phyloP scores from a whole-genome alignment of 2,329 filamentous ascomycete species.

The Rhynchosporium graminicola region DNA sequence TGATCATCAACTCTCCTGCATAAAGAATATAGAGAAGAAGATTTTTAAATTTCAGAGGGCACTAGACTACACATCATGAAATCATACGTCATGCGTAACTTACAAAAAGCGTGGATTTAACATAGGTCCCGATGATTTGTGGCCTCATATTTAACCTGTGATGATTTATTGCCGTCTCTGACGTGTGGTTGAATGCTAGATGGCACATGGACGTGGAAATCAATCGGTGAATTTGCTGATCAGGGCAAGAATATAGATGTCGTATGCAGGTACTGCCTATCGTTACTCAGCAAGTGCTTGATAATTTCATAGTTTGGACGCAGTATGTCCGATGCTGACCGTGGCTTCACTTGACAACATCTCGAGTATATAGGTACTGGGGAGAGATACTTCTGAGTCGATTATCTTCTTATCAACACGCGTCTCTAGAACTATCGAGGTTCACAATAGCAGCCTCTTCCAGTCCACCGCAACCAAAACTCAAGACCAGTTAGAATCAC shows the following conservation, averaged over 20 bases:
- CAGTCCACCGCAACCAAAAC: background rate
- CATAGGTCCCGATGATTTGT: too few relatives aligned
- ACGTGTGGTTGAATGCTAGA: too few relatives aligned
- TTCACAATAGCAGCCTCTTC: background rate
- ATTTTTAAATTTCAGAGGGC: background rate
- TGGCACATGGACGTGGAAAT: background rate
- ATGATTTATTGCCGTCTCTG: too few relatives aligned
- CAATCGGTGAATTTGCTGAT: background rate
- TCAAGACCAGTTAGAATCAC: background rate
- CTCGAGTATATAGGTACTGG: background rate
- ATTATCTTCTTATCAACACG: background rate
- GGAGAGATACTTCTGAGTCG: background rate
- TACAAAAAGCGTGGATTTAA: too few relatives aligned
- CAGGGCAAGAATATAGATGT: background rate
- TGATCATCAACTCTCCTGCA: background rate
- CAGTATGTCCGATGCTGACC: constrained; percentile 6
- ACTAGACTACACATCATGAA: background rate
- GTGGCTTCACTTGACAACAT: background rate
- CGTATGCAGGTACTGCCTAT: background rate
- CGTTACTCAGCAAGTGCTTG: constrained; percentile 4
- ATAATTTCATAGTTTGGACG: background rate
- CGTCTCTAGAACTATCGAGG: too few relatives aligned
- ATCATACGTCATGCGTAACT: too few relatives aligned
- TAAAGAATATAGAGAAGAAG: background rate
- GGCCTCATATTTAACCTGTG: too few relatives aligned